Percentiles rank a stretch among this genome's conserved stretches.
These are phyloP conservation scores for Podospora bellae-mahoneyi DNA, from an alignment of 495 filamentous ascomycete genomes.

Conservation along the genomic window DNA sequence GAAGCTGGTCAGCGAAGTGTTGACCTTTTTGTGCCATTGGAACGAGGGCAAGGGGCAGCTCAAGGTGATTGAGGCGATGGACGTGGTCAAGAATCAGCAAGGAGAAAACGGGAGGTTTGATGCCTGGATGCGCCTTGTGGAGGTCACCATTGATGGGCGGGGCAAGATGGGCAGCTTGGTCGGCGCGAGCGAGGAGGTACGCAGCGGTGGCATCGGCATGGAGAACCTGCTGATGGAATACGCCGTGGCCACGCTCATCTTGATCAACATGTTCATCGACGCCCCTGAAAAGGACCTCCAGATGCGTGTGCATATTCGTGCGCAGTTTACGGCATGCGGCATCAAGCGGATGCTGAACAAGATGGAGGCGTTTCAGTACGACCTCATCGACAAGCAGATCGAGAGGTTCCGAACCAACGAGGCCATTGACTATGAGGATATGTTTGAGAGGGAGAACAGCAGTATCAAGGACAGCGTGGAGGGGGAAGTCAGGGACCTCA, in stretches of 20 bases:
- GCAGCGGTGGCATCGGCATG: conserved; percentile 96
- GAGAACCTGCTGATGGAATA: conserved; percentile 99
- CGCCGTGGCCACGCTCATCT: conserved; percentile 87
- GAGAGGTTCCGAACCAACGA: conserved; percentile 91
- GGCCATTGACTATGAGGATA: conserved; percentile 96
- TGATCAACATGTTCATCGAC: conserved; percentile 96
- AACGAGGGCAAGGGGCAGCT: conserved; percentile 84
- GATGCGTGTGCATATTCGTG: conserved; percentile 87
- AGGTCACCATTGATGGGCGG: conserved; percentile 93
- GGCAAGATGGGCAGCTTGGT: conserved; percentile 98
- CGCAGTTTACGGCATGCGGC: conserved; percentile 93
- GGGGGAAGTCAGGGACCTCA: conserved; percentile 89
- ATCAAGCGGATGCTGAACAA: conserved; percentile 92
- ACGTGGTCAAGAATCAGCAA: conserved; percentile 83
- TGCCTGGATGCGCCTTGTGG: conserved; percentile 97
- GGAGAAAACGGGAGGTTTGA: conserved; percentile 96
- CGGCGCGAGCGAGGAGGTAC: conserved; percentile 93
- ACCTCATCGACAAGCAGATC: conserved; percentile 97
- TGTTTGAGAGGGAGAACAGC: conserved; percentile 84
- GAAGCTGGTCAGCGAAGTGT: conserved; percentile 91
- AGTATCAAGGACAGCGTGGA: conserved; percentile 88
- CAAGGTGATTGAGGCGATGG: conserved; percentile 90
- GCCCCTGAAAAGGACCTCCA: conserved; percentile 85
- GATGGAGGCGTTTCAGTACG: conserved; percentile 98
- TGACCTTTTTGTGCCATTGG: conserved; percentile 98